These are phyloP conservation scores for Fusarium decemcellulare DNA, from an alignment of 2,329 filamentous ascomycete genomes.

Conservation along the genomic window DNA sequence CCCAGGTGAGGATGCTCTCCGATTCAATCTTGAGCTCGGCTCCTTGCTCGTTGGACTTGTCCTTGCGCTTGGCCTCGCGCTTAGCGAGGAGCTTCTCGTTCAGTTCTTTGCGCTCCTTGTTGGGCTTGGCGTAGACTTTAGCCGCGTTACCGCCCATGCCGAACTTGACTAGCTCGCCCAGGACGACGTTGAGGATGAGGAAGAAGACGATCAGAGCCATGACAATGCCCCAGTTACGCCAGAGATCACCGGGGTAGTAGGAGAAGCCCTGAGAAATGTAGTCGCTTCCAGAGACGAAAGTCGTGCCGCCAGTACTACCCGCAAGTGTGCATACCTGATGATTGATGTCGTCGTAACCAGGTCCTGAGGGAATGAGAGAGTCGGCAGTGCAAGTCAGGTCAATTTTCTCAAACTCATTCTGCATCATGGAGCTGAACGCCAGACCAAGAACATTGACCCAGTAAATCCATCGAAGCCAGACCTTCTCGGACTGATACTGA, in stretches of 20 bases:
- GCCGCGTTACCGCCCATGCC: conserved; percentile 86
- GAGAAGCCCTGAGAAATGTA: conserved; percentile 80
- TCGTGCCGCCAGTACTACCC: conserved; percentile 77
- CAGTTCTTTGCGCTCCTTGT: conserved; percentile 75
- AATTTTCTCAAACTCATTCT: conserved; percentile 84
- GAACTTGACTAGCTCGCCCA: conserved; percentile 84
- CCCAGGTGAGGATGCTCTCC: conserved; percentile 85
- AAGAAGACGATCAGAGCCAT: conserved; percentile 82
- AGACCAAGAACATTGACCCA: conserved; percentile 83
- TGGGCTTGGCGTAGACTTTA: conserved; percentile 81
- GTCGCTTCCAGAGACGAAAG: conserved; percentile 72
- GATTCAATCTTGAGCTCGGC: conserved; percentile 71
- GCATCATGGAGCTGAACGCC: conserved; percentile 84
- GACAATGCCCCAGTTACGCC: conserved; percentile 89
- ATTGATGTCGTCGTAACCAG: conserved; percentile 77
- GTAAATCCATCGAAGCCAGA: conserved; percentile 86
- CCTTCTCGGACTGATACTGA: conserved; percentile 80
- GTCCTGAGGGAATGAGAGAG: conserved; percentile 79
- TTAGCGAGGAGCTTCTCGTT: conserved; percentile 75
- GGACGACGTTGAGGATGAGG: conserved; percentile 79
- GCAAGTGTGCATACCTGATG: conserved; percentile 87
- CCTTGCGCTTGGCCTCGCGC: conserved; percentile 67
- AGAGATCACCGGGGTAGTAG: conserved; percentile 77
- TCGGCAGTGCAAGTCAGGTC: conserved; percentile 77
- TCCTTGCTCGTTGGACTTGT: conserved; percentile 59